Conservation (phyloP, 2,329 filamentous ascomycete species). For the Penicillium olsonii region DNA sequence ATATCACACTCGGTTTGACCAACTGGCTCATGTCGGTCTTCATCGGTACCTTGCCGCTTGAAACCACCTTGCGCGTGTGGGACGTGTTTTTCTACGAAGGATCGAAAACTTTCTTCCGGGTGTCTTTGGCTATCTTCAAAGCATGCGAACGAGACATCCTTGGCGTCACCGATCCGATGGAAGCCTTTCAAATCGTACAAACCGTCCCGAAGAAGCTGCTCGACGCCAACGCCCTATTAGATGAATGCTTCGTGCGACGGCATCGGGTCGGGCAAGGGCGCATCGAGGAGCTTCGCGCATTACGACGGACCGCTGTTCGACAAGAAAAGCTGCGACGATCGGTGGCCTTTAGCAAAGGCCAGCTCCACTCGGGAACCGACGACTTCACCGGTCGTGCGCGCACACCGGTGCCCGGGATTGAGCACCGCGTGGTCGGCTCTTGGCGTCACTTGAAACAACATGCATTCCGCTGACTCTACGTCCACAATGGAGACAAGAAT, state of each 20-base stretch:
- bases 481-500: too few relatives aligned
- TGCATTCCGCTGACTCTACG: conserved; percentile 30
- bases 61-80: conserved; percentile 90
- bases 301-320: conserved; percentile 59
- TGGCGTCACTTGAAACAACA: conserved; percentile 40
- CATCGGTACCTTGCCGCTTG: conserved; percentile 87
- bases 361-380: conserved; percentile 34
- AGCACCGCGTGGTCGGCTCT: conserved; percentile 35
- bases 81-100: conserved; percentile 96
- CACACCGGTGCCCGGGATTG: conserved; percentile 31
- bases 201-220: conserved; percentile 77
- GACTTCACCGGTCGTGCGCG: conserved; percentile 33
- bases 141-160: conserved; percentile 78
- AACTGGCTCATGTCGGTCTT: conserved; percentile 99
- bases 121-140: conserved; percentile 90
- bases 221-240: conserved; percentile 79
- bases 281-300: conserved; percentile 73
- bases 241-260: conserved; percentile 76
- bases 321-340: conserved; percentile 45
- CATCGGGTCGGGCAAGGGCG: conserved; percentile 79
- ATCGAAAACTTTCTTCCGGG: conserved; percentile 88
- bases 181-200: conserved; percentile 94
- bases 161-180: conserved; percentile 80
- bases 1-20: conserved; percentile 88
- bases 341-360: conserved; percentile 36